Base-by-base conservation (phyloP, 2,329 filamentous ascomycete species). In the Cladophialophora carrionii region DNA sequence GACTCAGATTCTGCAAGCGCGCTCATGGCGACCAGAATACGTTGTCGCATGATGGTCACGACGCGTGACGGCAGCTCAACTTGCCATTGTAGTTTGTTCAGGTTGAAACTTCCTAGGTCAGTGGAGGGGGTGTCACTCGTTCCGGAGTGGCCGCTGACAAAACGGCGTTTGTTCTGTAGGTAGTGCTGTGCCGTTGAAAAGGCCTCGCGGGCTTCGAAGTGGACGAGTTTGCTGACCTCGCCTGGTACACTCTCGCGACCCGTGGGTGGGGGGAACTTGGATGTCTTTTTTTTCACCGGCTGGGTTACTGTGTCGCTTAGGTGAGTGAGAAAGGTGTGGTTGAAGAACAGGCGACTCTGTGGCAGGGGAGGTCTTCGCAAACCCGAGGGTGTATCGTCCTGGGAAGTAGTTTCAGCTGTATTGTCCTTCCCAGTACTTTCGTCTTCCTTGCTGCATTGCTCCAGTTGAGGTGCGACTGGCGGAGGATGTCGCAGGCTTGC, bases 51-150 rank as follows among this genome's bases (percentile, higher is more conserved):
- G 12, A 72, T 70, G 4, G 57, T 53, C 12, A 59, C 55, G 8
- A 69, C 34, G 17, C 70, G 65, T 2, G 62, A 61, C 41, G 57
- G 34, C 31, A 72, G 53, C 22, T 68, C 69, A 7, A 51, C 32
- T 41, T 72, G 67, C 70, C 70, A 72, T 46, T 72, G 63, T 20
- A 71, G 26, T 5, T 62, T 46, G 8, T 29, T 58, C 22, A 66
- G 48, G n/a, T 57, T 48, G 32, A 67, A 58, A 4, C 48, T 17
- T 34, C 37, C 46, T 43, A n/a, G 31, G 20, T 17, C 48, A 9
- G 57, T 5, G n/a, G 26, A 34, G 22, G 61, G 32, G 12, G 26
- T 10, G 37, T 31, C 37, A 34, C 54, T 32, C 17, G 29, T 26
- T 14, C 20, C 51, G 8, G 62, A 55, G 6, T 56, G 57, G 3